Evolutionary conservation across 1,139 yeast species (phyloP), one percentile per base, ranked within the genome.

Genomic region (Pichia sp.): DNA sequence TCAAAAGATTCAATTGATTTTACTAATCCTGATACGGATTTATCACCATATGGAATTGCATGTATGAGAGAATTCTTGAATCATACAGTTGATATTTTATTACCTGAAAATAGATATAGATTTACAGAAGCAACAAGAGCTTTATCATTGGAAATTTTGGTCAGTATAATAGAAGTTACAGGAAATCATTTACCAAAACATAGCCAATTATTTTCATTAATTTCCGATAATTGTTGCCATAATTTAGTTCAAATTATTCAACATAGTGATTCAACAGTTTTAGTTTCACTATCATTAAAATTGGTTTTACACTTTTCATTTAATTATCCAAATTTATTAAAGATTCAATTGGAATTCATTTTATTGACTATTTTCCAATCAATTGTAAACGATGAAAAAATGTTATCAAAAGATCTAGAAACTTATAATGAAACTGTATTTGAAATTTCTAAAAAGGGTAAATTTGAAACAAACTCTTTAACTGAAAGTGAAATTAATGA

Each of bases 121-220:
- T 95, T 89, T 62, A 87, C 95, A 60, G 96, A 91, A 65, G 78
- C 89, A 38, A 85, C 97, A 0, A 77, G 96, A 52, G 84, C 87
- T 16, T 83, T 93, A 71, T 95, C 96, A 0, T 71, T 95, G 38
- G 78, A 83, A 45, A 76, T 93, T 46, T 75, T 95, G 42, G 84
- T 83, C 50, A 83, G 85, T 0, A 88, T 95, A 1, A 76, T 93
- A 52, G 98, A 93, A 66, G 84, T 89, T 11, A 75, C 93, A 8
- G 97, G 97, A 3, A 69, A 72, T 45, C 79, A 77, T 42, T 75
- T 93, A 50, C 80, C 86, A 0, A 67, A 73, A 14, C 93, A 87
- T 62, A 82, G 85, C 2, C 76, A 86, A 2, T 71, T 91, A 48
- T 75, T 89, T 64, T 77, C 77, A 27, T 72, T 89, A 43, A 79